Evolutionary conservation across 1,284 basidiomycete genomes (phyloP).

Genomic region (Stygiomarasmius scandens): DNA sequence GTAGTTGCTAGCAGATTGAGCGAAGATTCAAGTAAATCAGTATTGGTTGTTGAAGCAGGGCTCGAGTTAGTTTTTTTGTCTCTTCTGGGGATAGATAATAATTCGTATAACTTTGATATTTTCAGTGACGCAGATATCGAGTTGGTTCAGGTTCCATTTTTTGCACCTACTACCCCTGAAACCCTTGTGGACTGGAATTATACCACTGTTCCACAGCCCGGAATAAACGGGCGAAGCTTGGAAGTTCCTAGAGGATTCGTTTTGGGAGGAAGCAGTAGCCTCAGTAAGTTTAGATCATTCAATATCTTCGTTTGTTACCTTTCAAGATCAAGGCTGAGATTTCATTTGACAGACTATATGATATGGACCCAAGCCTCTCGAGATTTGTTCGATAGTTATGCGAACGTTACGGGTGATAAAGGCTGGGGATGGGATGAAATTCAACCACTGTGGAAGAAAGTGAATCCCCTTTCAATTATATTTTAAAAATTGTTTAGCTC

Average conservation of each 20-base stretch:
- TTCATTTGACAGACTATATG: slow-evolving; percentile 37
- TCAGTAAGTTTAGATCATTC: slow-evolving; percentile 31
- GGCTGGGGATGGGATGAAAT: slow-evolving; percentile 46
- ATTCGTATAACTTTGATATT: slow-evolving; percentile 12
- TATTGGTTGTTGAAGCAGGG: slow-evolving; percentile 14
- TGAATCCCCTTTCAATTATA: slow-evolving; percentile 9
- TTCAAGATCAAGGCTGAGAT: background rate
- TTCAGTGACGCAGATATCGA: slow-evolving; percentile 19
- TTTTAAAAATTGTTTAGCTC: background rate
- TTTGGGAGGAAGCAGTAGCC: slow-evolving; percentile 39
- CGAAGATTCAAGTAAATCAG: slow-evolving; percentile 22
- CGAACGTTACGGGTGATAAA: slow-evolving; percentile 35
- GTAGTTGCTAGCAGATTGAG: slow-evolving; percentile 31
- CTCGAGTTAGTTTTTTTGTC: slow-evolving; percentile 5
- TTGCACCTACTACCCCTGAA: slow-evolving; percentile 17
- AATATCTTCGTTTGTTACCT: background rate
- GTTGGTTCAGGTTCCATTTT: slow-evolving; percentile 22
- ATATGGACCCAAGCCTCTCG: slow-evolving; percentile 41
- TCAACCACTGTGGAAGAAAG: slow-evolving; percentile 36
- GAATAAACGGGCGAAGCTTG: slow-evolving; percentile 29
- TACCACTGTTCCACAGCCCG: slow-evolving; percentile 31
- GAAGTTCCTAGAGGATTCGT: slow-evolving; percentile 35
- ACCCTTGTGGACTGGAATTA: slow-evolving; percentile 37
- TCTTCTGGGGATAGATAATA: slow-evolving; percentile 14
- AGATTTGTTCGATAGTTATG: slow-evolving; percentile 42